Evolutionary conservation across 2,329 filamentous ascomycete species (phyloP), one percentile per base, ranked within the genome.

Genomic region (Zopfia rhizophila): DNA sequence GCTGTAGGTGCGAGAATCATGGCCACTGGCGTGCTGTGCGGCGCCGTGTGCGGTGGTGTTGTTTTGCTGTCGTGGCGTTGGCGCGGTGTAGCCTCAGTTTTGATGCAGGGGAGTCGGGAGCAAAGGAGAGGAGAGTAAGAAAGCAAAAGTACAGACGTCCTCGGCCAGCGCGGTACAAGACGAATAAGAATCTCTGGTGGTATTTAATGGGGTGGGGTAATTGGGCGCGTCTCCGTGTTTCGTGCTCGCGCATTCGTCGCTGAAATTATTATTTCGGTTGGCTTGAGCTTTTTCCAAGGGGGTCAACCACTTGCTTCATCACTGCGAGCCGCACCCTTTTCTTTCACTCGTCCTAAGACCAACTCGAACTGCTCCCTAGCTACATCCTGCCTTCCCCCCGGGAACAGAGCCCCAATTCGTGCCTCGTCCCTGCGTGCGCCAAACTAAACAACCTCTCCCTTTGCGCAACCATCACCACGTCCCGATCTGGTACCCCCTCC

Each of bases 191-290:
- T n/a, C n/a, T 27, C 24, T 27, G n/a, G 8, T n/a, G 8, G 24
- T 27, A 27, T 27, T 8, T 27, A 27, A n/a, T 27, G 8, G 8
- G n/a, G n/a, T 27, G 24, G 24, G 24, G 8, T 8, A n/a, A 8
- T n/a, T n/a, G 24, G 24, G 24, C 24, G 24, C 24, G n/a, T n/a
- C n/a, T n/a, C n/a, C n/a, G 24, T 27, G 24, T 27, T 27, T 27
- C 24, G 24, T n/a, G 24, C 24, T 27, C 24, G 24, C 24, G 24
- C 8, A 27, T 27, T 27, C 24, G 24, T 27, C 24, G 24, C 24
- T 27, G 24, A 27, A 27, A 8, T 27, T 27, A 27, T 27, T 27
- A 27, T 27, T 27, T 27, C 24, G 24, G 8, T 27, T 27, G 24
- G 24, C 24, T 27, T 27, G 24, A 27, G 24, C 24, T 27, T 27